Evolutionary conservation across 345 rosid species (phyloP).

Genomic region (Sisymbrium irio): DNA sequence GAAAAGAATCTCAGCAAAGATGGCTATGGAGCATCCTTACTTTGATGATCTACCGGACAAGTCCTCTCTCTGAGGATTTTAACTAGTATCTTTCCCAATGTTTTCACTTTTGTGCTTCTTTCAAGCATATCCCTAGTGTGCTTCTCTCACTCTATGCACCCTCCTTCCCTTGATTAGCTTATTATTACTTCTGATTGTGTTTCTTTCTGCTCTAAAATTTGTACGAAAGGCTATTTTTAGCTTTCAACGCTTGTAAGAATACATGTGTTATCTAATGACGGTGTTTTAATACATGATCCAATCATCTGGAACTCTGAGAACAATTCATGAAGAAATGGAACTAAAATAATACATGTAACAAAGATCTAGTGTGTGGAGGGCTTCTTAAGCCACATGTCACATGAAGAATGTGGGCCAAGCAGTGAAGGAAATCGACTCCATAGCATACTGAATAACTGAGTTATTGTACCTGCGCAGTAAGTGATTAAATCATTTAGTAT

Average conservation of each 20-base stretch:
- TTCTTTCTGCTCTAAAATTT: constrained; percentile 10
- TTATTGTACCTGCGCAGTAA: constrained; percentile 52
- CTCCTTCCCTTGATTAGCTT: neutral
- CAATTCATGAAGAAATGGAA: constrained; percentile 5
- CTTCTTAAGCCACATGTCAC: constrained; percentile 58
- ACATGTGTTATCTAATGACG: neutral
- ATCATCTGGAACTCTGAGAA: neutral
- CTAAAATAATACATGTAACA: too few species aligned
- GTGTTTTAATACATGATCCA: neutral
- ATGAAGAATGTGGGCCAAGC: constrained; percentile 66
- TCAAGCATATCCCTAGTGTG: constrained; percentile 47
- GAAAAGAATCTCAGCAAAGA: constrained; percentile 84
- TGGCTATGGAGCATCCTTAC: constrained; percentile 95
- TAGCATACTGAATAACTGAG: constrained; percentile 57
- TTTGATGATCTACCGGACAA: constrained; percentile 64
- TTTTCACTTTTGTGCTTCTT: constrained; percentile 41
- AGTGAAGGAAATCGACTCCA: constrained; percentile 61
- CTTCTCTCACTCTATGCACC: neutral
- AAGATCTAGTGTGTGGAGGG: neutral
- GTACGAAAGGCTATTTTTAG: neutral
- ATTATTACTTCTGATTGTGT: neutral
- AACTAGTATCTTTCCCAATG: neutral
- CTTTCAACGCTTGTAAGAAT: neutral
- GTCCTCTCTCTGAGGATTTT: constrained; percentile 42
- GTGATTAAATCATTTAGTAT: neutral